A percentile compares a stretch with the other conserved stretches of the same genome.
Evolutionary conservation across 345 rosid species (phyloP).

Genomic region (Alliaria petiolata): DNA sequence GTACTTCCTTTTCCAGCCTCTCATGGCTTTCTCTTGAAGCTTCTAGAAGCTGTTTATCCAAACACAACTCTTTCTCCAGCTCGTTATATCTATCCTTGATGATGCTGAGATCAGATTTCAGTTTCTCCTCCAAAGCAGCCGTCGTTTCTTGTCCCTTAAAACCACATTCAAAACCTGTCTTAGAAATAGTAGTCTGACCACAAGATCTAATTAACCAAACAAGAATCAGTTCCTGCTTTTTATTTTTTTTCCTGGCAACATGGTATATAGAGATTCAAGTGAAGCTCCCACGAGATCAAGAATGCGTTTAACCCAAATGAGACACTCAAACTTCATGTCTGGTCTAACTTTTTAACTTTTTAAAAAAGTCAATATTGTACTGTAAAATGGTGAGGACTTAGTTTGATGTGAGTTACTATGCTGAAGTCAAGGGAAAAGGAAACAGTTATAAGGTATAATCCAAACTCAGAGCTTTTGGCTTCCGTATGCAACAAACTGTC

Average conservation of each 20-base stretch:
- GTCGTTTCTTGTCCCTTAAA: constrained; percentile 55
- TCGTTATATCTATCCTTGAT: constrained; percentile 48
- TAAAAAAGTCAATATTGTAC: not conserved
- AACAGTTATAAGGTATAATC: not conserved
- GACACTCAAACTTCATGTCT: not conserved
- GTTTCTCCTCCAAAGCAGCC: constrained; percentile 40
- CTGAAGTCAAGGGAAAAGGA: not conserved
- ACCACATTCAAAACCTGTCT: constrained; percentile 45
- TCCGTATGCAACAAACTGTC: not conserved
- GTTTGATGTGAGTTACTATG: not conserved
- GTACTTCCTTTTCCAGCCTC: constrained; percentile 55
- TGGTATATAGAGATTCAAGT: not conserved
- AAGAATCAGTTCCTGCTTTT: not conserved
- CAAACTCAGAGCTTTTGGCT: not conserved
- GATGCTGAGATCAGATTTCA: constrained; percentile 39
- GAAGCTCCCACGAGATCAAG: not conserved
- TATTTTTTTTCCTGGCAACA: not conserved
- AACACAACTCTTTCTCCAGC: constrained; percentile 46
- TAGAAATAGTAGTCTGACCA: constrained; percentile 24
- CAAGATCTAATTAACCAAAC: not conserved
- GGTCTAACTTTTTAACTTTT: not conserved
- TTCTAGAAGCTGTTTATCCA: constrained; percentile 44
- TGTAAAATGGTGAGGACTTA: not conserved
- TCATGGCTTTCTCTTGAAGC: constrained; percentile 46
- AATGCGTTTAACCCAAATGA: not conserved